Percentiles rank a stretch among this genome's conserved stretches.
Evolutionary conservation across 257 asterid genomes (phyloP).

Genomic region (Gentiana dahurica): DNA sequence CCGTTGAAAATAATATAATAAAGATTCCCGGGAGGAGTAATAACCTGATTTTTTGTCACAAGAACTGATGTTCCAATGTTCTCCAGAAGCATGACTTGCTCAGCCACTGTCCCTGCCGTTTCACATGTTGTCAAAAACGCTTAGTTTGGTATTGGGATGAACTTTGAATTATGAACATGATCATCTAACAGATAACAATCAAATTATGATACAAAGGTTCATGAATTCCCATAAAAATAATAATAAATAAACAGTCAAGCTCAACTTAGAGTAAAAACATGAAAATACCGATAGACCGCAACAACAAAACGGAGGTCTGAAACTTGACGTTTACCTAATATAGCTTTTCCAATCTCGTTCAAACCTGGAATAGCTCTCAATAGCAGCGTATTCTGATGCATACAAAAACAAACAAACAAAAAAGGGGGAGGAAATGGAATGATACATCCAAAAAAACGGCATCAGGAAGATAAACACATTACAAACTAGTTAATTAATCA

Average conservation of each 20-base stretch:
- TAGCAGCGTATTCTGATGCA: conserved; percentile 69
- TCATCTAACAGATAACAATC: background rate
- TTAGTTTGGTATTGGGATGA: background rate
- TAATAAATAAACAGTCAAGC: too few species aligned
- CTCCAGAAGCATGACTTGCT: conserved; percentile 97
- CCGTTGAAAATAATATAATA: background rate
- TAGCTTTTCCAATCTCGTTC: conserved; percentile 70
- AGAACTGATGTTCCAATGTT: conserved; percentile 92
- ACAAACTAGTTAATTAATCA: conserved; percentile 7
- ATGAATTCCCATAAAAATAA: background rate
- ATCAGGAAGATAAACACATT: background rate
- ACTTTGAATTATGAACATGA: background rate
- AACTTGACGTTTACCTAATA: conserved; percentile 41
- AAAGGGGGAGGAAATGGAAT: background rate
- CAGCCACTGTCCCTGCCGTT: conserved; percentile 63
- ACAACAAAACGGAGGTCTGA: background rate
- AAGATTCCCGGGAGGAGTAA: too few species aligned
- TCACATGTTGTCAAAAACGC: conserved; percentile 3
- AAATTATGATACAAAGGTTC: background rate
- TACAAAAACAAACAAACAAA: background rate
- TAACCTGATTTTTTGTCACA: conserved; percentile 74
- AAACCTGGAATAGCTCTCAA: conserved; percentile 92
- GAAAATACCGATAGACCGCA: background rate
- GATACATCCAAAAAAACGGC: background rate
- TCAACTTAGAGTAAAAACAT: too few species aligned